Conservation (phyloP, 1,284 basidiomycete species). For the Ustilago nuda region DNA sequence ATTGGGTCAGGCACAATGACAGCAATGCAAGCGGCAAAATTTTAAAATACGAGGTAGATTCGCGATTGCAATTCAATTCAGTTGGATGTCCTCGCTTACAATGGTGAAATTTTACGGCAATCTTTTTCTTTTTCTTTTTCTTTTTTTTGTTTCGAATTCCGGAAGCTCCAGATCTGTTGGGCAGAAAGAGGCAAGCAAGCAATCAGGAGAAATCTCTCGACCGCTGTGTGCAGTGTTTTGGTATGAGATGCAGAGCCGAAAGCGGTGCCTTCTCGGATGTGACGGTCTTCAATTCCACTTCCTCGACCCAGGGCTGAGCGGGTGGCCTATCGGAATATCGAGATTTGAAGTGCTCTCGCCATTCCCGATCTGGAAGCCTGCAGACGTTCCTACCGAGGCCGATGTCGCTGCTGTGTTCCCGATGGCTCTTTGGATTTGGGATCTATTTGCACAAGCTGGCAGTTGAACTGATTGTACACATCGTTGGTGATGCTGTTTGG, state of each 20-base stretch:
- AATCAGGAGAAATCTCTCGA: background rate
- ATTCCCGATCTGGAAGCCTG: too few species aligned
- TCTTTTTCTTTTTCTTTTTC: background rate
- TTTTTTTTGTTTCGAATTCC: background rate
- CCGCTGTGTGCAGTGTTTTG: background rate
- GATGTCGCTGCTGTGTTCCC: too few species aligned
- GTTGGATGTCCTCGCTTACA: background rate
- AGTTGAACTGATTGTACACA: background rate
- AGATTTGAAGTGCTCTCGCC: too few species aligned
- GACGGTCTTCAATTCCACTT: slow-evolving; percentile 4
- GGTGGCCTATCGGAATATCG: too few species aligned
- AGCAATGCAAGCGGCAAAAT: background rate
- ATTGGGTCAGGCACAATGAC: background rate
- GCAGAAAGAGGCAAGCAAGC: too few species aligned
- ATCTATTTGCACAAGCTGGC: too few species aligned
- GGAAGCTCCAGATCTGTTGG: too few species aligned
- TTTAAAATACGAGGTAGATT: too few species aligned
- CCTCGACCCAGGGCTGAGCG: too few species aligned
- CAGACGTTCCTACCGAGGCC: too few species aligned
- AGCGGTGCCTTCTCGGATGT: slow-evolving; percentile 5
- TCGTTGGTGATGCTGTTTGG: background rate
- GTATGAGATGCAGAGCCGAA: slow-evolving; percentile 2
- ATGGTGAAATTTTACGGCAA: background rate
- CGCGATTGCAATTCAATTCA: background rate
- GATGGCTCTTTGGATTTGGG: too few species aligned